Conservation (phyloP, 1,284 basidiomycete genomes). For the Stygiomarasmius scandens region DNA sequence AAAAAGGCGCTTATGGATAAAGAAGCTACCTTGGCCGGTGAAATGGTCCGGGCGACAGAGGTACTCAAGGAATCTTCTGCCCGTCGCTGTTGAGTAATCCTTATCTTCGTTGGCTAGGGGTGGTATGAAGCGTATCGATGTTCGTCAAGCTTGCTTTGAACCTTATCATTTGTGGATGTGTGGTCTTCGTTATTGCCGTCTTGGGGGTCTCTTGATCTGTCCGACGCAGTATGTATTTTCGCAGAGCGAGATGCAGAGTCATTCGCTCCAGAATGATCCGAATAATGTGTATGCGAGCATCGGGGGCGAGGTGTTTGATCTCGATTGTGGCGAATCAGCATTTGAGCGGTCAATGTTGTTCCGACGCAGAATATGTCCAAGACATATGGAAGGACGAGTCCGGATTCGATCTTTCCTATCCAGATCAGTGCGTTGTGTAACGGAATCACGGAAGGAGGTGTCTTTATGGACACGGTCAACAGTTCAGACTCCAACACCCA, state of each 20-base stretch:
- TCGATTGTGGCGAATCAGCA: constrained; percentile 64
- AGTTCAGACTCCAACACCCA: constrained; percentile 78
- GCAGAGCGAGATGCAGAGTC: constrained; percentile 82
- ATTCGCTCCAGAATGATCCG: constrained; percentile 66
- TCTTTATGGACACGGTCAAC: constrained; percentile 82
- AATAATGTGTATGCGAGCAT: constrained; percentile 83
- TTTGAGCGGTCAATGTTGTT: constrained; percentile 72
- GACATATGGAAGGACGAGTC: constrained; percentile 80
- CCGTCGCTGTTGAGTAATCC: constrained; percentile 87
- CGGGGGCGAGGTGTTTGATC: constrained; percentile 92
- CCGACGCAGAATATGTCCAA: constrained; percentile 74
- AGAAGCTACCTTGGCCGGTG: constrained; percentile 78
- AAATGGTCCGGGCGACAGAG: constrained; percentile 82
- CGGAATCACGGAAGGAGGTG: constrained; percentile 79
- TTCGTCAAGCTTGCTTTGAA: constrained; percentile 93
- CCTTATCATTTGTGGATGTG: constrained; percentile 81
- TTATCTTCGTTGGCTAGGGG: constrained; percentile 72
- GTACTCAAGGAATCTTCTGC: constrained; percentile 81
- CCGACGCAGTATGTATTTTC: constrained; percentile 93
- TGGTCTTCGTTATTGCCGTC: constrained; percentile 92
- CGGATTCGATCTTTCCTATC: constrained; percentile 89
- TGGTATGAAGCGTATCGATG: constrained; percentile 91
- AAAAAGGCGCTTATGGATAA: constrained; percentile 77
- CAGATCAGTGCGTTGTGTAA: constrained; percentile 97
- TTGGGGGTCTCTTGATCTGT: constrained; percentile 90